phyloP scores from a whole-genome alignment of 176 grass and related monocot species.

The Lolium perenne region DNA sequence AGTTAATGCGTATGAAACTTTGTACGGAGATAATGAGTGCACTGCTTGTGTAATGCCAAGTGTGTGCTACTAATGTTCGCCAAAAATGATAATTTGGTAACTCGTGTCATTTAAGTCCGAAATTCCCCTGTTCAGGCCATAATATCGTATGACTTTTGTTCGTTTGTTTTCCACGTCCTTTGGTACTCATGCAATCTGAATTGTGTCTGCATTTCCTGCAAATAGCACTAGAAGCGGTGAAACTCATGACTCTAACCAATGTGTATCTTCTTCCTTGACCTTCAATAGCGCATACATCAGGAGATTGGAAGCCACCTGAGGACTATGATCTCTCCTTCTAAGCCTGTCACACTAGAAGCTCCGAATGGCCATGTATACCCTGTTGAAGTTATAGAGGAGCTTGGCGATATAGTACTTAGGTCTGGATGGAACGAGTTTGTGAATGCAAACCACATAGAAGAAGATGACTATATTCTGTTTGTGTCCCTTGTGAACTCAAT shows the following conservation, averaged over 20 bases:
- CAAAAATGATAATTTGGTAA: neutral
- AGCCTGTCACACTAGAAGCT: conserved; percentile 24
- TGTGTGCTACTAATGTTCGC: neutral
- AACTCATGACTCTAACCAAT: neutral
- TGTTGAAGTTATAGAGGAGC: neutral
- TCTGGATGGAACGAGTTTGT: conserved; percentile 47
- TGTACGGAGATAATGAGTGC: no score
- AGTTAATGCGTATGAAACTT: no score
- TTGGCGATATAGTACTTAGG: conserved; percentile 14
- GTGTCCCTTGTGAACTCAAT: conserved; percentile 23
- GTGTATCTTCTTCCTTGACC: neutral
- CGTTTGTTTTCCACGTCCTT: no score
- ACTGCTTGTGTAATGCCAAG: no score
- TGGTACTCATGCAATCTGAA: neutral
- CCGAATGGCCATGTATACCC: conserved; percentile 28
- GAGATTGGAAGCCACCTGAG: neutral
- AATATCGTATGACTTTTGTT: neutral
- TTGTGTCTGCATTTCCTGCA: neutral
- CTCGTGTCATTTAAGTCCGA: neutral
- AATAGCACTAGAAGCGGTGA: neutral
- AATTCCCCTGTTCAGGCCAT: neutral
- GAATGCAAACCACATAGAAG: conserved; percentile 6
- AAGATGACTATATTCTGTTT: conserved; percentile 39
- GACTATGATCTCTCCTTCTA: neutral
- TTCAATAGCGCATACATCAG: neutral